Conservation (phyloP, 768 basidiomycete genomes). For the Hypsizygus marmoreus region DNA sequence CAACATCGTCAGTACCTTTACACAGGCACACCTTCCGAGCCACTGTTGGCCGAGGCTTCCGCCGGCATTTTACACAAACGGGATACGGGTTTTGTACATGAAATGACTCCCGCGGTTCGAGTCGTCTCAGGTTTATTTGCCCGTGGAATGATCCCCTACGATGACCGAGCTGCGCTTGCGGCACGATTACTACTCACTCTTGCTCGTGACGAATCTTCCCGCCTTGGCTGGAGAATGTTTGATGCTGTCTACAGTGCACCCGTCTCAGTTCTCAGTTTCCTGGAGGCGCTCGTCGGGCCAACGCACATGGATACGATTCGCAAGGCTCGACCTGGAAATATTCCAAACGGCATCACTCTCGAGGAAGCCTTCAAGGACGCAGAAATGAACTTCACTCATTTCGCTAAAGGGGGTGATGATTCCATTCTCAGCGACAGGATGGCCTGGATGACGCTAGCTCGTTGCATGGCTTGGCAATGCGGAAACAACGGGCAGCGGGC, state of each 20-base stretch:
- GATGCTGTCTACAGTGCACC: not conserved
- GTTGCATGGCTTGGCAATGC: no score
- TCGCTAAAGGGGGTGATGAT: slow-evolving; percentile 2
- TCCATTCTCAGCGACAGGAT: not conserved
- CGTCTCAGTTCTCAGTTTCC: slow-evolving; percentile 3
- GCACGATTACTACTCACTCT: slow-evolving; percentile 5
- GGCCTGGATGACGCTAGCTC: not conserved
- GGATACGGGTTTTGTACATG: not conserved
- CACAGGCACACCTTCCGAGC: slow-evolving; percentile 2
- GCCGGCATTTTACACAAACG: not conserved
- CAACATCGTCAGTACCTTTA: slow-evolving; percentile 2
- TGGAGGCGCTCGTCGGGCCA: not conserved
- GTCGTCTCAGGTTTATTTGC: no score
- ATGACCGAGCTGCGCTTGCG: not conserved
- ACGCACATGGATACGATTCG: not conserved
- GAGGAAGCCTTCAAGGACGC: slow-evolving; percentile 3
- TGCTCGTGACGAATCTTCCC: no score
- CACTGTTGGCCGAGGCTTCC: slow-evolving; percentile 7
- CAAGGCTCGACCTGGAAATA: not conserved
- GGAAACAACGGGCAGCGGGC: no score
- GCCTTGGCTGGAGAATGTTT: no score
- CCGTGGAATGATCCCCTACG: slow-evolving; percentile 7
- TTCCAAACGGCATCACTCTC: not conserved
- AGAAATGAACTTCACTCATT: slow-evolving; percentile 4
- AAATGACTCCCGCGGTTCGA: not conserved